Evolutionary conservation across 495 filamentous ascomycete genomes (phyloP), one percentile per base, ranked within the genome.

Genomic region (Aspergillus kassunensis): DNA sequence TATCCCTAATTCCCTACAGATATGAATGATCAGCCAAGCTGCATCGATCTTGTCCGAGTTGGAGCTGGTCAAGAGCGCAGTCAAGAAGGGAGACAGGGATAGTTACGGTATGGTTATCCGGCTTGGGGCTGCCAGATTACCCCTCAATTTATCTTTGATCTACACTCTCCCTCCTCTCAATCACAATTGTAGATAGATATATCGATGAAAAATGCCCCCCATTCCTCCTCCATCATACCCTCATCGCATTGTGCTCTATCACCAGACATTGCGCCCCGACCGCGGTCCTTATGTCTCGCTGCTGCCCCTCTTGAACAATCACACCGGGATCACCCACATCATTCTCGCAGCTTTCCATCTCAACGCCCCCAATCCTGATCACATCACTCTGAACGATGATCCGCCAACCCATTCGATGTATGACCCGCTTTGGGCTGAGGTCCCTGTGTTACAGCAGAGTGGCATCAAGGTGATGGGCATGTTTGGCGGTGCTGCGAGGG

Each of bases 311-410:
- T 57, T 90, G 52, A 76, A 72, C 21, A 63, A 80, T 52, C 63
- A 71, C 37, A 76, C 79, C 2, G 69, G 82, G n/a, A 67, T 85
- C 44, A 90, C 88, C 0, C 89, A 93, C 60, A 57, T 91, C 29
- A 89, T 90, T 50, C 61, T 95, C 37, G 89, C 88, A 7, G 88
- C 89, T 3, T 81, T 95, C 45, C 89, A 93, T 63, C 70, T 93
- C 63, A 91, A 92, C 61, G 77, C 78, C 25, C 42, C 51, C 41
- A 61, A 74, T 0, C 68, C 80, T 23, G 70, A 69, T 12, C 64
- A 77, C 44, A 76, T 91, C 54, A 87, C 83, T 1, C 80, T 91
- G 37, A 95, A 95, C 60, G 82, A 95, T 71, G 83, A 90, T 57
- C 75, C 75, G 3, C 84, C 82, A 1, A 68, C 75, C 0, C 67